These are phyloP conservation scores for Erodium chrysanthum DNA, from an alignment of 441 rosid species.

Conservation along the genomic window DNA sequence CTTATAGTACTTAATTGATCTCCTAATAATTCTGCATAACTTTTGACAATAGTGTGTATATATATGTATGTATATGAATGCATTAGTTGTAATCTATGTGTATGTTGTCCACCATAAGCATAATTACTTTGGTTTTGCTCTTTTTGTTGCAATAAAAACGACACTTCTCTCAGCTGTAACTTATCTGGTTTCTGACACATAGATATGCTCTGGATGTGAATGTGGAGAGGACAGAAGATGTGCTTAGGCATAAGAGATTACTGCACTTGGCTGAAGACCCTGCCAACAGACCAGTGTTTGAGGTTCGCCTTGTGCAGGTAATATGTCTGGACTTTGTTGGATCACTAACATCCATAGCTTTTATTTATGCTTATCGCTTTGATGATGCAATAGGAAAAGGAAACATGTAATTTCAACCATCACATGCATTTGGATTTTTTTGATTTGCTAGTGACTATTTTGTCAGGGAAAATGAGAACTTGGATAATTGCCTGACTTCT, in stretches of 20 bases:
- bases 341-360: background rate
- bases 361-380: background rate
- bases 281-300: constrained; percentile 61
- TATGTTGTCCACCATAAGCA: background rate
- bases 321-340: background rate
- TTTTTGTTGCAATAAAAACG: no score
- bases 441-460: background rate
- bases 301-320: constrained; percentile 84
- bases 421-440: constrained; percentile 3
- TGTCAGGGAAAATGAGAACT: background rate
- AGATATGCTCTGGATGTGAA: constrained; percentile 90
- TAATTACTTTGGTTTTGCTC: background rate
- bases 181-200: constrained; percentile 9
- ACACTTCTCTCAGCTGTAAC: background rate
- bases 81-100: background rate
- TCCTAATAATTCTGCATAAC: background rate
- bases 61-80: background rate
- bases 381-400: background rate
- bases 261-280: constrained; percentile 71
- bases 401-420: background rate
- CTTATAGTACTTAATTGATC: background rate
- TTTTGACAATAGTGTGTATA: background rate
- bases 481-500: background rate
- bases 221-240: constrained; percentile 94
- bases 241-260: constrained; percentile 63